These are phyloP conservation scores for Chiua sp. DNA, from an alignment of 1,284 basidiomycete species.

Conservation along the genomic window DNA sequence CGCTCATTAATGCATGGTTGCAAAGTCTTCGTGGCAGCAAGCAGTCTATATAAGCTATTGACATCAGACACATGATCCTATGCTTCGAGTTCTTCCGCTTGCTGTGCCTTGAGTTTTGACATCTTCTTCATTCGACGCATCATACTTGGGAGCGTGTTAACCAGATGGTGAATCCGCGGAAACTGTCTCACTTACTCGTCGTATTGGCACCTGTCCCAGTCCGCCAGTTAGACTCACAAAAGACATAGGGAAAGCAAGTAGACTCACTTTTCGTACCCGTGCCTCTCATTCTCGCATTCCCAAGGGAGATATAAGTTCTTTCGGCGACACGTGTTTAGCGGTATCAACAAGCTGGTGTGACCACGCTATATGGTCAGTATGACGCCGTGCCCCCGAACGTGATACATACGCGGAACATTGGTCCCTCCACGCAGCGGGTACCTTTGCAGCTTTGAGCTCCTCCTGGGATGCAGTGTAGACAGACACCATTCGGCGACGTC, in stretches of 20 bases:
- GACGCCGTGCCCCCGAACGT: background rate
- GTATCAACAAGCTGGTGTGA: constrained; percentile 74
- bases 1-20: constrained; percentile 18
- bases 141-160: constrained; percentile 56
- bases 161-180: constrained; percentile 6
- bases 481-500: constrained; percentile 58
- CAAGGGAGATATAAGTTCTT: constrained; percentile 78
- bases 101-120: constrained; percentile 71
- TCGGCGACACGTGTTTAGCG: constrained; percentile 82
- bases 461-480: constrained; percentile 83
- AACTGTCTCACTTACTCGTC: constrained; percentile 75
- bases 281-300: constrained; percentile 84
- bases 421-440: constrained; percentile 89
- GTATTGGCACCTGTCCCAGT: constrained; percentile 80
- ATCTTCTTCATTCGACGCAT: constrained; percentile 85
- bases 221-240: background rate
- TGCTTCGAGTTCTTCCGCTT: constrained; percentile 54
- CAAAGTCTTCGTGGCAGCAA: background rate
- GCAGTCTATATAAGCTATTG: constrained; percentile 15
- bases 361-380: background rate
- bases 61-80: constrained; percentile 28
- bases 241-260: background rate
- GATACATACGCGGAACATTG: constrained; percentile 86
- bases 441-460: constrained; percentile 77
- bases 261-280: constrained; percentile 75